phyloP scores from a whole-genome alignment of 495 filamentous ascomycete species.

The Jackrogersella multiformis region DNA sequence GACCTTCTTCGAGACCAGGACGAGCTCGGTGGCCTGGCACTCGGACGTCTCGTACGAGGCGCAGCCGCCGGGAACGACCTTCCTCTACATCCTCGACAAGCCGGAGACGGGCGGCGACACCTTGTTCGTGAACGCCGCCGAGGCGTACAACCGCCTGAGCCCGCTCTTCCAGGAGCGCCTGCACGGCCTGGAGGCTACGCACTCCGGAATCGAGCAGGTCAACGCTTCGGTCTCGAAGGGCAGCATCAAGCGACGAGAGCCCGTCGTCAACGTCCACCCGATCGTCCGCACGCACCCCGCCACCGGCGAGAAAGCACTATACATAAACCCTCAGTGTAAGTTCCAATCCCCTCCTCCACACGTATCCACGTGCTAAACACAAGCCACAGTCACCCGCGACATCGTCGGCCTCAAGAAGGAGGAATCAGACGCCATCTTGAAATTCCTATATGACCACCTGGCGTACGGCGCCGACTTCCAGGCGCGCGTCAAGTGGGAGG shows the following conservation, averaged over 20 bases:
- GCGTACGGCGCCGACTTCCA: slow-evolving; percentile 87
- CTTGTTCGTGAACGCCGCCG: slow-evolving; percentile 73
- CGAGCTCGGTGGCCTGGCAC: slow-evolving; percentile 80
- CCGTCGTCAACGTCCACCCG: slow-evolving; percentile 75
- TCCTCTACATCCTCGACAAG: slow-evolving; percentile 80
- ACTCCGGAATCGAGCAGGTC: slow-evolving; percentile 79
- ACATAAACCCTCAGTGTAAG: slow-evolving; percentile 87
- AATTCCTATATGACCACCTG: slow-evolving; percentile 90
- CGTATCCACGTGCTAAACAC: background rate
- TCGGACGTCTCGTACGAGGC: slow-evolving; percentile 83
- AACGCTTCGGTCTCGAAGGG: slow-evolving; percentile 63
- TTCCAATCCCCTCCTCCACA: background rate
- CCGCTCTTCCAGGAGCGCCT: slow-evolving; percentile 75
- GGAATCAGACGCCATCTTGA: slow-evolving; percentile 79
- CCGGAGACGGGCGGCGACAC: slow-evolving; percentile 85
- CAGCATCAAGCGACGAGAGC: slow-evolving; percentile 74
- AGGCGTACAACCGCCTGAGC: slow-evolving; percentile 80
- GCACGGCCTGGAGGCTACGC: slow-evolving; percentile 78
- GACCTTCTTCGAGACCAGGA: slow-evolving; percentile 69
- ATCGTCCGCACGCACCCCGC: slow-evolving; percentile 81
- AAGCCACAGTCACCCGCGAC: slow-evolving; percentile 66
- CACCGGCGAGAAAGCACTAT: slow-evolving; percentile 87
- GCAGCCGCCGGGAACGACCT: slow-evolving; percentile 87
- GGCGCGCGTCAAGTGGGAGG: slow-evolving; percentile 83
- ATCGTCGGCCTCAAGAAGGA: slow-evolving; percentile 81